Evolutionary conservation across 345 rosid genomes (phyloP), one percentile per base, ranked within the genome.

Genomic region (Balakata baccata): DNA sequence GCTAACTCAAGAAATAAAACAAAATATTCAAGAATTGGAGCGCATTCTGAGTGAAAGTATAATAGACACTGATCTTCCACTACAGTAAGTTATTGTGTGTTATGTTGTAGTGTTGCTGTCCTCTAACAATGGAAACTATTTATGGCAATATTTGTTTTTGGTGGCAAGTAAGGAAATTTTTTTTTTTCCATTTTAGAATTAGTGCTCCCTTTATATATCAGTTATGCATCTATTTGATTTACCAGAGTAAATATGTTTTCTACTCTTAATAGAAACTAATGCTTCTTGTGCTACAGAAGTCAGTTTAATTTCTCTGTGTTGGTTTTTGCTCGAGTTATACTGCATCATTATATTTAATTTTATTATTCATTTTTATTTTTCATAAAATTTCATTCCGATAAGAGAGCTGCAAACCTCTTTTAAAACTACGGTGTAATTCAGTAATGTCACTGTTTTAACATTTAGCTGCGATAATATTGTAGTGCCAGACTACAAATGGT

Each of bases 11-110:
- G 99, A 90, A 82, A 54, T 95, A 85, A 91, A 71, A 83, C 97
- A 87, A 81, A 91, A 87, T 77, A 95, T 95, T 80, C 99, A 92
- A 89, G 98, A 92, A 68, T 72, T 95, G 62, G 99, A 95, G 90
- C 92, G 85, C 41, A 74, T 95, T 79, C 86, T 95, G 69, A 95
- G 96, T 82, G 98, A 89, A 84, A 83, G 93, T 79, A 79, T 92
- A n/a, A 90, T 86, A 38, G 99, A 95, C 81, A 76, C 83, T 70
- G 91, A 91, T 82, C 96, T 92, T 82, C 96, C 94, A 61, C 85
- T 85, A 46, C 87, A 66, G 98, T 95, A 90, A 87, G 98, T 91
- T 46, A 25, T 75, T 73, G 45, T 4, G 41, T 72, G 37, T 66
- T 68, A 17, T 50, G 54, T 45, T 61, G 14, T 69, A 56, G 50